Conservation (phyloP, 371 early-diverging fungal species). For the Smittium culicis region DNA sequence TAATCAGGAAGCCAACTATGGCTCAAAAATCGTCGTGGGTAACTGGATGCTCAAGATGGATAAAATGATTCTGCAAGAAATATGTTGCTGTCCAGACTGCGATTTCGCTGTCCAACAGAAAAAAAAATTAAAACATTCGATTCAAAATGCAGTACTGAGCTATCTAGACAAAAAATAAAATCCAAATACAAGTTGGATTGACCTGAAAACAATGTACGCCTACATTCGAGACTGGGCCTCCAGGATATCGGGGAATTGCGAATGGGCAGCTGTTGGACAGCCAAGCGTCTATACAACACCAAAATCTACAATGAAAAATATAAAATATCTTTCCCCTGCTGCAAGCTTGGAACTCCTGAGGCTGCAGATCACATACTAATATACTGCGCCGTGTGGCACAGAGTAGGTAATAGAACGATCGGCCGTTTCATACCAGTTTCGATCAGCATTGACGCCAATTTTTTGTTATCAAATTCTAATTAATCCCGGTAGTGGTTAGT, state of each 20-base stretch:
- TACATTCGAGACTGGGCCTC: neutral
- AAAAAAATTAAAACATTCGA: neutral
- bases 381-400: neutral
- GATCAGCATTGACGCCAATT: neutral
- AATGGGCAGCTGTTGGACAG: neutral
- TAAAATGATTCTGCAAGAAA: neutral
- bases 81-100: neutral
- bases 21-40: neutral
- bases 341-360: neutral
- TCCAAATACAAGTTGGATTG: neutral
- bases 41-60: conserved; percentile 1
- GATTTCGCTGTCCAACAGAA: neutral
- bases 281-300: neutral
- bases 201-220: neutral
- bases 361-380: neutral
- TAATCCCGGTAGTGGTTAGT: neutral
- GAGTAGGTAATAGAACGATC: neutral
- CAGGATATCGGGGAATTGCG: neutral
- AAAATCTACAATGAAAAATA: neutral
- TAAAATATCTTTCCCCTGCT: neutral
- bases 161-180: neutral
- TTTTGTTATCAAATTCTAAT: neutral
- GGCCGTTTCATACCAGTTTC: neutral
- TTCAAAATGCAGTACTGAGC: neutral
- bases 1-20: conserved; percentile 1